A percentile compares a stretch with the other conserved stretches of the same genome.
Conservation (phyloP, 2,329 filamentous ascomycete genomes). For the Albophoma yamanashiensis region DNA sequence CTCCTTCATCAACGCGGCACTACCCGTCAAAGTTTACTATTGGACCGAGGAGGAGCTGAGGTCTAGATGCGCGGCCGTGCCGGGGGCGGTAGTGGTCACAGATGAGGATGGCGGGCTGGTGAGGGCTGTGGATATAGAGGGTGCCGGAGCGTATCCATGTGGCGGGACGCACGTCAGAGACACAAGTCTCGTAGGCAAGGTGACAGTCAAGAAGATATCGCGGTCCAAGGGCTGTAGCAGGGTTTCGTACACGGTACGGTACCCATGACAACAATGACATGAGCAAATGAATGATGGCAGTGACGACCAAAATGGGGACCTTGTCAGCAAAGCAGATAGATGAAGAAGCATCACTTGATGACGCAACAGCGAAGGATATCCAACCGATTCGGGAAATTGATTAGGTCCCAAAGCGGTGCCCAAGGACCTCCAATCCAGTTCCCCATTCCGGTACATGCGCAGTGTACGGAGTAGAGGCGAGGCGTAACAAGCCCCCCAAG, state of each 20-base stretch:
- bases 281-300: too few relatives aligned
- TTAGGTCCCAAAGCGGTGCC: not conserved
- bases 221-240: constrained; percentile 41
- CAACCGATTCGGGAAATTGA: not conserved
- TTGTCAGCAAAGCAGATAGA: too few relatives aligned
- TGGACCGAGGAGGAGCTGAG: constrained; percentile 50
- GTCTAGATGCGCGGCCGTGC: not conserved
- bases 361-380: not conserved
- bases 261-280: not conserved
- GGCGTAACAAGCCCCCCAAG: too few relatives aligned
- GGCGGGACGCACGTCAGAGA: constrained; percentile 60
- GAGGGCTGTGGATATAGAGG: constrained; percentile 57
- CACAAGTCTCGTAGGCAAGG: constrained; percentile 46
- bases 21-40: constrained; percentile 50
- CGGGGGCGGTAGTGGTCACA: constrained; percentile 23
- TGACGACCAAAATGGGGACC: too few relatives aligned
- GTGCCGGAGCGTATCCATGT: constrained; percentile 59
- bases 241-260: not conserved
- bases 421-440: not conserved
- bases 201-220: constrained; percentile 54
- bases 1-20: constrained; percentile 39
- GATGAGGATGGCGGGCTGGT: constrained; percentile 38
- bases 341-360: too few relatives aligned
- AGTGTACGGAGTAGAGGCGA: too few relatives aligned
- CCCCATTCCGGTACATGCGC: too few relatives aligned